Evolutionary conservation across 495 filamentous ascomycete genomes (phyloP), one percentile per base, ranked within the genome.

Genomic region (Penicillium coprophilum): DNA sequence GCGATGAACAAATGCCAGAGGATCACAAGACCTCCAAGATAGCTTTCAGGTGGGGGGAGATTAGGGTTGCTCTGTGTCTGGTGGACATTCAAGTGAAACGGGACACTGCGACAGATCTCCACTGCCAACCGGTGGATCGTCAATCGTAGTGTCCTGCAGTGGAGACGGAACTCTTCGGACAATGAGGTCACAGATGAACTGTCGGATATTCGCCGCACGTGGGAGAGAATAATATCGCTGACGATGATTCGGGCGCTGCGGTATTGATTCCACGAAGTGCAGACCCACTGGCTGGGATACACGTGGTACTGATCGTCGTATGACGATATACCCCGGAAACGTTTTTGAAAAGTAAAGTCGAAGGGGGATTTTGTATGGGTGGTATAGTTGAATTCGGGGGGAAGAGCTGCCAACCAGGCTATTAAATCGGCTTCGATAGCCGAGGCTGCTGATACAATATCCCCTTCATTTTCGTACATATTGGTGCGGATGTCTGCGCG

Each of bases 191-290:
- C 38, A 21, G 56, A 54, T 23, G 63, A 58, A 4, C 47, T 53
- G 15, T 60, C 44, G 17, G 63, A 60, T 2, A 64, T 44, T 34
- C 61, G 40, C 20, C 56, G 43, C 36, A 64, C 59, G 15, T 57
- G 63, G 9, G 56, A 58, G 1, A 76, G 60, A 9, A 87, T 78
- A 21, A 76, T 71, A 50, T 86, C 80, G 62, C 78, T 81, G 24
- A 80, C 69, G 12, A 86, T 62, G 40, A 87, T 81, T 27, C 82
- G 80, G 2, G 81, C 76, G 66, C 80, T 82, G 30, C 87, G 83
- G 59, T 84, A 87, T 50, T 85, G 78, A 53, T 86, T 88, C 81
- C 82, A 86, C 24, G 81, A 72, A 21, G 80, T 73, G 15, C 77
- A 77, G 27, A 78, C 70, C 81, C 82, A 86, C 39, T 82, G 74